phyloP scores from a whole-genome alignment of 768 basidiomycete genomes.

The Mycena vitilis region DNA sequence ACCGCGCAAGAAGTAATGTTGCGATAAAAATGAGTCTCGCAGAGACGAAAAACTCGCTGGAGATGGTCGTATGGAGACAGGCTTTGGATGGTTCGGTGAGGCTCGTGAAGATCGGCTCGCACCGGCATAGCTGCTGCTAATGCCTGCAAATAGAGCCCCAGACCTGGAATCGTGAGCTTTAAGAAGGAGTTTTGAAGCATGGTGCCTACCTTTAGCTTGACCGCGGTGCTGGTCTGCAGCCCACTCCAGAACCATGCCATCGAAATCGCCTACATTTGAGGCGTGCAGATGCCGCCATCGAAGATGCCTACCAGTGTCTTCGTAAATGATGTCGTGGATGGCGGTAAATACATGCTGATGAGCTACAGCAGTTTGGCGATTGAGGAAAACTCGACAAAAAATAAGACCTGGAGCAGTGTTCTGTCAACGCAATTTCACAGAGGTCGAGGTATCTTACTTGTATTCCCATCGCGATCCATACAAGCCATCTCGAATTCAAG shows the following conservation, averaged over 20 bases:
- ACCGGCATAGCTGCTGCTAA: constrained; percentile 7
- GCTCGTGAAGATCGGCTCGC: constrained; percentile 39
- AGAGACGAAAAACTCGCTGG: constrained; percentile 35
- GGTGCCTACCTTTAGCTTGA: too few relatives aligned
- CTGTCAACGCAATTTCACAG: too few relatives aligned
- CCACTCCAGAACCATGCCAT: constrained; percentile 36
- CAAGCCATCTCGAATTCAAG: constrained; percentile 43
- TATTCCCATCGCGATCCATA: constrained; percentile 35
- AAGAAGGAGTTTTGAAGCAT: too few relatives aligned
- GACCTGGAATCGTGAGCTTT: constrained; percentile 23
- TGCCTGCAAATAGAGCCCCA: constrained; percentile 40
- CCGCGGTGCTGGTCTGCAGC: constrained; percentile 38
- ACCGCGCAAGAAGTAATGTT: constrained; percentile 37
- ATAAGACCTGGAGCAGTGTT: too few relatives aligned
- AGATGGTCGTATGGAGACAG: constrained; percentile 41
- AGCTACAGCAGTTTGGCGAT: constrained; percentile 14
- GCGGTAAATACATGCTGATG: constrained; percentile 35
- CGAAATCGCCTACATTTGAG: constrained; percentile 6
- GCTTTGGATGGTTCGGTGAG: constrained; percentile 12
- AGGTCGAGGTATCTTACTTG: too few relatives aligned
- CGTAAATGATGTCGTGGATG: constrained; percentile 37
- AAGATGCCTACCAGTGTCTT: constrained; percentile 37
- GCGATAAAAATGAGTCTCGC: constrained; percentile 34
- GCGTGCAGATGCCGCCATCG: constrained; percentile 41
- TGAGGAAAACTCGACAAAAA: too few relatives aligned